Base-by-base conservation (phyloP, 106 monocot species). In the Hemerocallis citrina region DNA sequence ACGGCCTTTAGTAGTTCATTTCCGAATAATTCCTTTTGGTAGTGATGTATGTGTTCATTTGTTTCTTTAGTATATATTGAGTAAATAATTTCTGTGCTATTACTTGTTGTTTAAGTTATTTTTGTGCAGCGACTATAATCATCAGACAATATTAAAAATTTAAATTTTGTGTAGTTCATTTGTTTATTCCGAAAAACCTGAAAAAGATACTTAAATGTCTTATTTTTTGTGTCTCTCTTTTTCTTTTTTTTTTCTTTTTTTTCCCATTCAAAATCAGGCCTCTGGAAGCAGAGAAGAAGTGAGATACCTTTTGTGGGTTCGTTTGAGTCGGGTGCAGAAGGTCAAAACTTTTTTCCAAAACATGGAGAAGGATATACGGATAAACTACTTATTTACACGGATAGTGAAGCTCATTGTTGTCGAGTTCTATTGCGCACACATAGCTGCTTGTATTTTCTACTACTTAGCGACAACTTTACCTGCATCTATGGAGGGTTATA, bases 361-460 rank as follows among this genome's bases (percentile, higher is more conserved):
- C 38, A 36, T 89, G 61, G 93, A 93, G 69, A 89, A 80, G 70
- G 82, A 93, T 45, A 89, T 89, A n/a, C 78, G 94, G 30, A 78
- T 95, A 29, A 95, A 95, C 29, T 95, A 95, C 55, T 52, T 95
- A 57, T 89, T 95, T 57, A 86, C 89, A 6, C 82, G 94, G 58
- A 95, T 95, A 23, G 57, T 95, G 31, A 95, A 95, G 60, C 94
- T 95, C 48, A 82, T 95, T 60, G 77, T 66, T 68, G 94, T 95
- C 14, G 94, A 89, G 59, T 80, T 95, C 42, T 95, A 95, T 68
- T 89, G 83, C 49, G 89, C 94, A 7, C 94, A 95, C 72, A 95
- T 83, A 24, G 94, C 86, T 55, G 94, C 94, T 2, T 95, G 94
- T 61, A 86, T 86, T 33, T 95, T 95, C 49, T 95, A 95, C 52